phyloP scores from a whole-genome alignment of 202 grass and related monocot species.

The Schoenoplectus triqueter region DNA sequence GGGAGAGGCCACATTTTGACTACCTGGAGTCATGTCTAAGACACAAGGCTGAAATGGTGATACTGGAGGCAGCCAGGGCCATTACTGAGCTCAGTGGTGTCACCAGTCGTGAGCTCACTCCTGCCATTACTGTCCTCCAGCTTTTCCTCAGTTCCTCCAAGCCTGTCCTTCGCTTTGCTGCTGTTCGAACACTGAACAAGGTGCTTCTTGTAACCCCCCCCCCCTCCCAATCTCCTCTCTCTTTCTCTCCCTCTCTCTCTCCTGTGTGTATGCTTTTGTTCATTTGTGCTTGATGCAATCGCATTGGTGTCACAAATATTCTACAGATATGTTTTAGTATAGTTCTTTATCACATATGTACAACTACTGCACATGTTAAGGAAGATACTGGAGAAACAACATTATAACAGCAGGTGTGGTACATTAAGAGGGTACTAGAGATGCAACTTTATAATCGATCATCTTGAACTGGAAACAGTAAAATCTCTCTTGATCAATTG shows the following conservation, averaged over 20 bases:
- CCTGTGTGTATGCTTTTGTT: not conserved
- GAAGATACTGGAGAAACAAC: not conserved
- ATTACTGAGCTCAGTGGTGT: constrained; percentile 97
- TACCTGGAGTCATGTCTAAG: constrained; percentile 90
- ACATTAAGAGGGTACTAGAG: not conserved
- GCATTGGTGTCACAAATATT: not conserved
- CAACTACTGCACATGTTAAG: not conserved
- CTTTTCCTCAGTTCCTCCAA: constrained; percentile 99
- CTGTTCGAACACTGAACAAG: constrained; percentile 96
- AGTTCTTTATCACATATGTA: constrained; percentile 8
- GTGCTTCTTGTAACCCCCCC: constrained; percentile 38
- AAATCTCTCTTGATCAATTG: not conserved
- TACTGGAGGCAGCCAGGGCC: constrained; percentile 94
- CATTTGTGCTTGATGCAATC: not conserved
- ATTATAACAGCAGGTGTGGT: not conserved
- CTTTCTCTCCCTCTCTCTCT: too few species aligned
- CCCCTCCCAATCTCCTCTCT: not conserved
- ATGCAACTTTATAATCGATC: not conserved
- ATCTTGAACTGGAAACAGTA: not conserved
- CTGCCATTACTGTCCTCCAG: constrained; percentile 95
- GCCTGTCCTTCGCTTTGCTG: constrained; percentile 92
- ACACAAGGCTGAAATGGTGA: constrained; percentile 97
- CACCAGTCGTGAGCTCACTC: constrained; percentile 87
- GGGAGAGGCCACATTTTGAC: constrained; percentile 95
- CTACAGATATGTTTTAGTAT: not conserved